Percentiles rank a stretch among this genome's conserved stretches.
phyloP scores from a whole-genome alignment of 1,284 basidiomycete genomes.

The Irpex sp. region DNA sequence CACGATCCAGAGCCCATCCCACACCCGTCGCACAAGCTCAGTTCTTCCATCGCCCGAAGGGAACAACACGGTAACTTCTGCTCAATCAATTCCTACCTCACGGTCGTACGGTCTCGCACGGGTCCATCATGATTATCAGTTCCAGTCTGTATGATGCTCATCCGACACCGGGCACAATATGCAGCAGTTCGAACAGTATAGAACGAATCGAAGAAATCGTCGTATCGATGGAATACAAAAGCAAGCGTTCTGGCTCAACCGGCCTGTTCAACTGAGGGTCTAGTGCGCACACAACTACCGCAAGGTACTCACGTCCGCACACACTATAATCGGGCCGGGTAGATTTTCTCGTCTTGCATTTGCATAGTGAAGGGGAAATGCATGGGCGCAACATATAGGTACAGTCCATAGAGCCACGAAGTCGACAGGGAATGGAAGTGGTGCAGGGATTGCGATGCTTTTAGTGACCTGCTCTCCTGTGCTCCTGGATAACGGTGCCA shows the following conservation, averaged over 20 bases:
- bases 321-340: not conserved
- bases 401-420: constrained; percentile 17
- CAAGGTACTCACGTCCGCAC: not conserved
- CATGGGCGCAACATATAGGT: constrained; percentile 7
- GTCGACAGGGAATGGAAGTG: constrained; percentile 11
- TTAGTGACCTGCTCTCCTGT: constrained; percentile 74
- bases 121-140: not conserved
- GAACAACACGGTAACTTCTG: not conserved
- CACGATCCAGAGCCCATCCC: too few species aligned
- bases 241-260: not conserved
- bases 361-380: not conserved
- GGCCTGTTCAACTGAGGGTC: not conserved
- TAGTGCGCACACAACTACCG: not conserved
- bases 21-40: too few species aligned
- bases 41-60: too few species aligned
- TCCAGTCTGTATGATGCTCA: not conserved
- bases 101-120: not conserved
- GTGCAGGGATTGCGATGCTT: constrained; percentile 6
- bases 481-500: constrained; percentile 86
- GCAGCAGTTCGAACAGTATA: not conserved
- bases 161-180: not conserved
- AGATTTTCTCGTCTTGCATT: not conserved
- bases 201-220: not conserved
- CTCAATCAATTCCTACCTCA: not conserved
- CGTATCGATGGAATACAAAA: not conserved